Evolutionary conservation across 495 filamentous ascomycete genomes (phyloP).

Genomic region (Aspergillus panamensis): DNA sequence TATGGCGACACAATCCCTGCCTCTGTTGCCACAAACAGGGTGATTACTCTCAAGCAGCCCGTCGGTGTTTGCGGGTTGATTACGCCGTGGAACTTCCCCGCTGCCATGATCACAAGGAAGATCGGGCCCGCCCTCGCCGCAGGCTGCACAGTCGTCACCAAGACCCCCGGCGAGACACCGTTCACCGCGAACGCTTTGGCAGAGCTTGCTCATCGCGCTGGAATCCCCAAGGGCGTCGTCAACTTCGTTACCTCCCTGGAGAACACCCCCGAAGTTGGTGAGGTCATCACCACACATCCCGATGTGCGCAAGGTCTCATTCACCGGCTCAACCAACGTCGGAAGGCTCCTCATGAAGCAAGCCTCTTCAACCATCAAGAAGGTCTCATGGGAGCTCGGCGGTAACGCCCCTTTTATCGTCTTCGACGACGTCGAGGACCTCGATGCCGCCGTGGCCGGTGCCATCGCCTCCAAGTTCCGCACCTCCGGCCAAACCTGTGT

Average conservation of each 20-base stretch:
- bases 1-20: constrained; percentile 76
- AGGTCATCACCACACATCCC: constrained; percentile 65
- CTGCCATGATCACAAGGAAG: constrained; percentile 90
- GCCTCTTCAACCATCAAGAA: constrained; percentile 79
- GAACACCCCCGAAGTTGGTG: constrained; percentile 71
- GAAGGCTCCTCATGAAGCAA: constrained; percentile 84
- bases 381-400: constrained; percentile 80
- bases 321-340: constrained; percentile 83
- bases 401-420: constrained; percentile 91
- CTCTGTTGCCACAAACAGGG: constrained; percentile 64
- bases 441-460: constrained; percentile 70
- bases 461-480: constrained; percentile 77
- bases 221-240: constrained; percentile 79
- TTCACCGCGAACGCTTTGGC: constrained; percentile 79
- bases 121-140: constrained; percentile 80
- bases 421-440: constrained; percentile 83
- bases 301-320: constrained; percentile 83
- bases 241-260: constrained; percentile 72
- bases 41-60: constrained; percentile 78
- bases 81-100: constrained; percentile 95
- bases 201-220: constrained; percentile 76
- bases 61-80: constrained; percentile 93
- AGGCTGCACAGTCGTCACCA: constrained; percentile 81
- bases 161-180: constrained; percentile 82
- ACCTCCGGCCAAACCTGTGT: constrained; percentile 88